phyloP scores from a whole-genome alignment of 441 rosid species.

The Euphorbia corollata region DNA sequence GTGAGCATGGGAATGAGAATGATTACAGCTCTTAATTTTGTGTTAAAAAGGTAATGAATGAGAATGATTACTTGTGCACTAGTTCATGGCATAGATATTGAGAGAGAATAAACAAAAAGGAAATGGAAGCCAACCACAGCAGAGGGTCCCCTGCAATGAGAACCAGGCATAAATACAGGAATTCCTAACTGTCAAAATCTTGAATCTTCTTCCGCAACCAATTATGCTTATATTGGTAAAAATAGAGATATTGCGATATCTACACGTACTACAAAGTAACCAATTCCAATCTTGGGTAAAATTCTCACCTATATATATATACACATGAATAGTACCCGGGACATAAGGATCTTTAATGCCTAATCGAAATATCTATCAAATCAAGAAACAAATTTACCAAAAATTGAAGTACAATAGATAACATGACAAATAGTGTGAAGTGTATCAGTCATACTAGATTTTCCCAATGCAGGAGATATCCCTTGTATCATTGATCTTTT shows the following conservation, averaged over 20 bases:
- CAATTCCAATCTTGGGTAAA: constrained; percentile 2
- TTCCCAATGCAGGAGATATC: no score
- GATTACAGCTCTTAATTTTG: constrained; percentile 24
- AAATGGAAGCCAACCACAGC: constrained; percentile 18
- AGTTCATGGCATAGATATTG: constrained; percentile 5
- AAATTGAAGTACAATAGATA: no score
- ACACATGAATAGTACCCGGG: no score
- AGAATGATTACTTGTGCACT: constrained; percentile 25
- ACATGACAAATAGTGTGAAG: no score
- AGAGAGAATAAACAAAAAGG: constrained; percentile 7
- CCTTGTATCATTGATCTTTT: no score
- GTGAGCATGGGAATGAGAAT: constrained; percentile 32
- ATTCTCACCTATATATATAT: no score
- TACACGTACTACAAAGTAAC: not conserved
- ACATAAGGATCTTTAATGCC: no score
- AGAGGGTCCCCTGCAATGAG: constrained; percentile 27
- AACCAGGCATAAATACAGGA: constrained; percentile 11
- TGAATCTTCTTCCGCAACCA: constrained; percentile 14
- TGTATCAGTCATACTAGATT: no score
- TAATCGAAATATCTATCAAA: not conserved
- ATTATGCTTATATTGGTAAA: no score
- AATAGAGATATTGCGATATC: no score
- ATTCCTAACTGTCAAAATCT: constrained; percentile 19
- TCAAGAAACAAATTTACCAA: no score
- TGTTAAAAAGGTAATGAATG: constrained; percentile 19